Evolutionary conservation across 257 asterid species (phyloP).

Genomic region (Echites panduratus): DNA sequence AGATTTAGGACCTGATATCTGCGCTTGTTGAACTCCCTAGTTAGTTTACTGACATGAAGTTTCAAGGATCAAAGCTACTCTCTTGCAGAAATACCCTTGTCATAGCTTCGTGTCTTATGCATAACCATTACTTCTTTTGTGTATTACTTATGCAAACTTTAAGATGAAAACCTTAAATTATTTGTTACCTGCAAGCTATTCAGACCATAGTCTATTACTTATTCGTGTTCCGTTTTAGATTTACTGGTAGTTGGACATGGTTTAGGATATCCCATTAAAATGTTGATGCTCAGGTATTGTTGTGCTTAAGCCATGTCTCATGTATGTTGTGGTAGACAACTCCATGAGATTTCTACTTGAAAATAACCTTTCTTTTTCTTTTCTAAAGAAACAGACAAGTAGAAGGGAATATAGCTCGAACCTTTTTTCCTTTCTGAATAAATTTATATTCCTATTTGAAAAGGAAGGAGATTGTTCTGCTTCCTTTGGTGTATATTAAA

Average conservation of each 20-base stretch:
- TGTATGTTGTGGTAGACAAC: no score
- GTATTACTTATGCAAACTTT: no score
- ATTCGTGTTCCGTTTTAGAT: background rate
- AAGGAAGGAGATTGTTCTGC: no score
- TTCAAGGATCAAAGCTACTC: background rate
- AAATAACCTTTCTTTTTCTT: no score
- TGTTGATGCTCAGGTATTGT: background rate
- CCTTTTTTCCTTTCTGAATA: no score
- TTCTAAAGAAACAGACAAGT: no score
- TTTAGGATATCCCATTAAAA: background rate
- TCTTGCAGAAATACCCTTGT: background rate
- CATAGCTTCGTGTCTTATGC: background rate
- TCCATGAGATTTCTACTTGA: no score
- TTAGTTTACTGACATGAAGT: background rate
- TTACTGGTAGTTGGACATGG: constrained; percentile 4
- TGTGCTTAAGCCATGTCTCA: background rate
- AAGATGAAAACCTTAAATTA: background rate
- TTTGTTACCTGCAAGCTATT: background rate
- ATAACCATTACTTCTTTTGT: background rate
- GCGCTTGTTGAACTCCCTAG: background rate
- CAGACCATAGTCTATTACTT: background rate
- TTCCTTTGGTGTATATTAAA: no score
- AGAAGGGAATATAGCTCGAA: no score
- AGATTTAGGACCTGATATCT: background rate
- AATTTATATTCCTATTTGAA: no score